Percentiles rank a stretch among this genome's conserved stretches.
Conservation (phyloP, 805 yeast genomes). For the Pichia heedii region DNA sequence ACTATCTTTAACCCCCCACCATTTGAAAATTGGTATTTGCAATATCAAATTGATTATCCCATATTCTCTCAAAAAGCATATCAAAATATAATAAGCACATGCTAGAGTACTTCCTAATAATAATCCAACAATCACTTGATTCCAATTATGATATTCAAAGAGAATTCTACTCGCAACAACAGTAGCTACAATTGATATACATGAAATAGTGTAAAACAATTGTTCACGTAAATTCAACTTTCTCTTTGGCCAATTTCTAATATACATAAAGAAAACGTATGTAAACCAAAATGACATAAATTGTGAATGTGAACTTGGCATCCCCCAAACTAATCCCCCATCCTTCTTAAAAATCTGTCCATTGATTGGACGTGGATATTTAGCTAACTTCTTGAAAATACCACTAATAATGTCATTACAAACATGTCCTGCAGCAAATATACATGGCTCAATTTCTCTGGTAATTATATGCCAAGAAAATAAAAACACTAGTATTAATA, state of each 20-base stretch:
- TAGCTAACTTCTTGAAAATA: conserved; percentile 50
- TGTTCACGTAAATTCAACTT: conserved; percentile 17
- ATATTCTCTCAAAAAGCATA: conserved; percentile 48
- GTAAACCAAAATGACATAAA: conserved; percentile 82
- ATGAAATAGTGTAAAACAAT: conserved; percentile 10
- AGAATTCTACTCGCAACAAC: conserved; percentile 69
- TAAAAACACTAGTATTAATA: conserved; percentile 66
- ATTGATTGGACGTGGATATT: conserved; percentile 61
- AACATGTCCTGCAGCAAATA: conserved; percentile 81
- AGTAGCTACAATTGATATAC: neutral
- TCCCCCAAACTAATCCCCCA: conserved; percentile 56
- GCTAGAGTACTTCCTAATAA: conserved; percentile 56
- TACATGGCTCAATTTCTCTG: conserved; percentile 76
- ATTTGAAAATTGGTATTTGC: conserved; percentile 43
- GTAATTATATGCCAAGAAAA: conserved; percentile 76
- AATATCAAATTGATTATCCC: conserved; percentile 65
- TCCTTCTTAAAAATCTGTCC: conserved; percentile 30
- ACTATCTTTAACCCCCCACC: conserved; percentile 52
- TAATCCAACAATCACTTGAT: conserved; percentile 70
- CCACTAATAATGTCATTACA: conserved; percentile 66
- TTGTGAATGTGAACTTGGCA: conserved; percentile 97
- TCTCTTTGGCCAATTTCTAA: conserved; percentile 29
- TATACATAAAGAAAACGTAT: conserved; percentile 39
- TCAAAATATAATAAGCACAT: conserved; percentile 42
- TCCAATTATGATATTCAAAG: conserved; percentile 62